Conservation (phyloP, 176 grass and related monocot genomes). For the Rhipidocladum racemiflorum region DNA sequence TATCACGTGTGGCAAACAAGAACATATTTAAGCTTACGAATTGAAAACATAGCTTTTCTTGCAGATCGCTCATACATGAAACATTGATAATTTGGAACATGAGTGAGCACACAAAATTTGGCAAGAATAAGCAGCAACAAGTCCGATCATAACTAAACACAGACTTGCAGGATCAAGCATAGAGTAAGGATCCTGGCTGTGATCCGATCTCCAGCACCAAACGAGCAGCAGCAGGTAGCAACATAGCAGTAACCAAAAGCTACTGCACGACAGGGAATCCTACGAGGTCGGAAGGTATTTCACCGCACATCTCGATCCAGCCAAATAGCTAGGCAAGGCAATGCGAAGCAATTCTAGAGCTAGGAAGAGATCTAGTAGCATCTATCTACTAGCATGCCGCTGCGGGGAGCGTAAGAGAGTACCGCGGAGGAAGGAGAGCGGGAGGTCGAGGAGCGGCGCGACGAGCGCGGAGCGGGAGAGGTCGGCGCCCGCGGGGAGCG, state of each 20-base stretch:
- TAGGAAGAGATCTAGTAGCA: background rate
- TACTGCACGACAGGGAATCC: background rate
- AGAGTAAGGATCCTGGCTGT: background rate
- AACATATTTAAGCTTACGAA: background rate
- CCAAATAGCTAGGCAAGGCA: background rate
- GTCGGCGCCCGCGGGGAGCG: conserved; percentile 62
- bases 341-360: conserved; percentile 8
- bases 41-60: background rate
- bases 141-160: background rate
- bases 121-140: background rate
- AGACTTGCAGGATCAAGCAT: background rate
- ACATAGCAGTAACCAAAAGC: background rate
- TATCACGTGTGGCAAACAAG: background rate
- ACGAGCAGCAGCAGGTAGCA: background rate
- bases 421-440: conserved; percentile 84
- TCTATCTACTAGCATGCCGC: background rate
- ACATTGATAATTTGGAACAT: background rate
- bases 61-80: background rate
- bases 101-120: background rate
- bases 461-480: conserved; percentile 83
- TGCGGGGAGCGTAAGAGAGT: conserved; percentile 9
- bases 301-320: background rate
- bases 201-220: background rate
- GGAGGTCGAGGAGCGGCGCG: conserved; percentile 70
- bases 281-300: background rate